Evolutionary conservation across 1,284 basidiomycete genomes (phyloP).

Genomic region (Ustilago curta): DNA sequence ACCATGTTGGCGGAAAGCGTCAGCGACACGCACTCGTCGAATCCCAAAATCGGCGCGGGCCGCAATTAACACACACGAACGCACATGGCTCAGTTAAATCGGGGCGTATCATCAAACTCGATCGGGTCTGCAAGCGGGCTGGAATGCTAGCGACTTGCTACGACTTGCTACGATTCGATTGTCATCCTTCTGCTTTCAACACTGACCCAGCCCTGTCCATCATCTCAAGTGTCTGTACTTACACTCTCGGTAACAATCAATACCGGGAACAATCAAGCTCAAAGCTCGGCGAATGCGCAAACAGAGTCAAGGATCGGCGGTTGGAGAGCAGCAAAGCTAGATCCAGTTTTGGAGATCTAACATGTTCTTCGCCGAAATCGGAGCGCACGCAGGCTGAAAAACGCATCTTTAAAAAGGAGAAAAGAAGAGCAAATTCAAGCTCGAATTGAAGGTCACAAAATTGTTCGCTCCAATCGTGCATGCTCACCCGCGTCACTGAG

Average conservation of each 20-base stretch:
- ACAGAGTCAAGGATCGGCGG: neutral
- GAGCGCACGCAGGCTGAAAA: neutral
- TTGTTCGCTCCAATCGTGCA: neutral
- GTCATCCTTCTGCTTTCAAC: neutral
- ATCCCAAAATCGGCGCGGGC: conserved; percentile 1
- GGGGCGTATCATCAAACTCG: neutral
- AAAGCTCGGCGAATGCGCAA: neutral
- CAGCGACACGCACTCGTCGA: conserved; percentile 8
- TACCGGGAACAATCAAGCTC: conserved; percentile 3
- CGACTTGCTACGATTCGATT: neutral
- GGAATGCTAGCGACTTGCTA: too few species aligned
- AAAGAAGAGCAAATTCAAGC: neutral
- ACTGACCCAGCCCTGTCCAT: too few species aligned
- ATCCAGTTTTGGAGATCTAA: neutral
- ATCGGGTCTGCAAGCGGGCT: too few species aligned
- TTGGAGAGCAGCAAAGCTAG: neutral
- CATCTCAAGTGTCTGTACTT: neutral
- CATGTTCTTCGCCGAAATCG: too few species aligned
- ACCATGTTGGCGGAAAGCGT: neutral
- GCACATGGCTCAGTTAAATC: conserved; percentile 4
- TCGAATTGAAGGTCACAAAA: neutral
- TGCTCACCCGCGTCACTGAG: too few species aligned
- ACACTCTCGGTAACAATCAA: neutral
- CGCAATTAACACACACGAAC: neutral
- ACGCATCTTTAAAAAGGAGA: neutral